A percentile compares a stretch with the other conserved stretches of the same genome.
Evolutionary conservation across 2,329 filamentous ascomycete genomes (phyloP).

Genomic region (Xylariaceae sp.): DNA sequence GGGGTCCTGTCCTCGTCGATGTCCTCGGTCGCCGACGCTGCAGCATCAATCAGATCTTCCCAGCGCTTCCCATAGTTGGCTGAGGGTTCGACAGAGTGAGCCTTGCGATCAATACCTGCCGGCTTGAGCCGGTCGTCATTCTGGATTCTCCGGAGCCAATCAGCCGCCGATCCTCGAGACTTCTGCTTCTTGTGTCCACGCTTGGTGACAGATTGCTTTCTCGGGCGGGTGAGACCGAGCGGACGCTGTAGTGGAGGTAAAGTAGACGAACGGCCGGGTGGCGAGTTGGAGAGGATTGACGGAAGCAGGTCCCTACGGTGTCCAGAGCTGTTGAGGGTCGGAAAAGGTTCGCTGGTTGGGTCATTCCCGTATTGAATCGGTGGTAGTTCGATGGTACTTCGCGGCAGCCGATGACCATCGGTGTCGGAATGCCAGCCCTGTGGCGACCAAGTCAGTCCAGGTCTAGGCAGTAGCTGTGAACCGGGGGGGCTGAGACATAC

Average conservation of each 20-base stretch:
- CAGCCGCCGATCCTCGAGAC: slow-evolving; percentile 62
- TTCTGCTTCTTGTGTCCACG: slow-evolving; percentile 74
- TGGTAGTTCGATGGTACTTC: slow-evolving; percentile 65
- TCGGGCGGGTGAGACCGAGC: slow-evolving; percentile 62
- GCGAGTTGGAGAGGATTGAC: slow-evolving; percentile 74
- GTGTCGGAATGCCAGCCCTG: slow-evolving; percentile 67
- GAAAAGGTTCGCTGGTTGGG: slow-evolving; percentile 68
- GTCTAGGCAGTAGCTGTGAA: no score
- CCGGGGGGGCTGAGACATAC: slow-evolving; percentile 40
- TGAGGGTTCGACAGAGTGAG: slow-evolving; percentile 77
- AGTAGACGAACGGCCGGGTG: slow-evolving; percentile 79
- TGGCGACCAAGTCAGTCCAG: slow-evolving; percentile 14
- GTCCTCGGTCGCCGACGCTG: slow-evolving; percentile 82
- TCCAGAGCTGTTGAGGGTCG: slow-evolving; percentile 48
- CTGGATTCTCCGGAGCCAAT: slow-evolving; percentile 53
- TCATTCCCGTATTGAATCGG: slow-evolving; percentile 54
- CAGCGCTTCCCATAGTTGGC: slow-evolving; percentile 81
- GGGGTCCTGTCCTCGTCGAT: slow-evolving; percentile 86
- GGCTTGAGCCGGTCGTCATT: slow-evolving; percentile 58
- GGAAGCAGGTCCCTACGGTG: slow-evolving; percentile 70
- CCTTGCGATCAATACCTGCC: slow-evolving; percentile 67
- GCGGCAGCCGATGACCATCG: slow-evolving; percentile 55
- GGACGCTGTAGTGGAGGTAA: slow-evolving; percentile 74
- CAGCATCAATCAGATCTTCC: slow-evolving; percentile 94
- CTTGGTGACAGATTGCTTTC: slow-evolving; percentile 82